These are phyloP conservation scores for Wickerhamomyces bisporus DNA, from an alignment of 805 yeast genomes.

Conservation along the genomic window DNA sequence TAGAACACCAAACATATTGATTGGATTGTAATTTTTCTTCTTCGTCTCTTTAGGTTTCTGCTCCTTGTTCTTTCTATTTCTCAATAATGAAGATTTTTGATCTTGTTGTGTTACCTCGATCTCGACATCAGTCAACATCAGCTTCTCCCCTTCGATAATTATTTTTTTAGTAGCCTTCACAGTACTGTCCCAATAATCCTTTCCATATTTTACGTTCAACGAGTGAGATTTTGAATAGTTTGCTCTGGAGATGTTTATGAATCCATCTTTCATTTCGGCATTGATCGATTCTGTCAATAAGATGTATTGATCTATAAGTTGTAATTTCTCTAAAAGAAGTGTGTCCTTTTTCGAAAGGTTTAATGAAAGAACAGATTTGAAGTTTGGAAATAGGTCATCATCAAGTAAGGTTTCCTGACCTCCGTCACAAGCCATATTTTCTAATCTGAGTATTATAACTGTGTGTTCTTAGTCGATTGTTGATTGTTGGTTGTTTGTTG, in stretches of 20 bases:
- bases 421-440: no score
- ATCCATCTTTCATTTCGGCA: constrained; percentile 27
- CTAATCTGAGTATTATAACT: no score
- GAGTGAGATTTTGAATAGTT: constrained; percentile 30
- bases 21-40: constrained; percentile 27
- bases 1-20: constrained; percentile 43
- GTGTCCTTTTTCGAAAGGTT: not conserved
- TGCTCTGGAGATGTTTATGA: constrained; percentile 40
- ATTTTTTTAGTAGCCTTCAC: constrained; percentile 23
- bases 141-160: not conserved
- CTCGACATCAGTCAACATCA: not conserved
- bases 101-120: not conserved
- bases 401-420: not conserved
- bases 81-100: not conserved
- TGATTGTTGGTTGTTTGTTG: no score
- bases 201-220: constrained; percentile 31
- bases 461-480: no score
- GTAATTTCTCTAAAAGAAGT: constrained; percentile 3
- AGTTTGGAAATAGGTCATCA: not conserved
- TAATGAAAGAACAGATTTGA: not conserved
- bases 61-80: constrained; percentile 8
- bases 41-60: not conserved
- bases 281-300: constrained; percentile 2
- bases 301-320: constrained; percentile 12
- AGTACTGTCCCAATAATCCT: constrained; percentile 35